Evolutionary conservation across 257 asterid genomes (phyloP).

Genomic region (Handroanthus guayacan): DNA sequence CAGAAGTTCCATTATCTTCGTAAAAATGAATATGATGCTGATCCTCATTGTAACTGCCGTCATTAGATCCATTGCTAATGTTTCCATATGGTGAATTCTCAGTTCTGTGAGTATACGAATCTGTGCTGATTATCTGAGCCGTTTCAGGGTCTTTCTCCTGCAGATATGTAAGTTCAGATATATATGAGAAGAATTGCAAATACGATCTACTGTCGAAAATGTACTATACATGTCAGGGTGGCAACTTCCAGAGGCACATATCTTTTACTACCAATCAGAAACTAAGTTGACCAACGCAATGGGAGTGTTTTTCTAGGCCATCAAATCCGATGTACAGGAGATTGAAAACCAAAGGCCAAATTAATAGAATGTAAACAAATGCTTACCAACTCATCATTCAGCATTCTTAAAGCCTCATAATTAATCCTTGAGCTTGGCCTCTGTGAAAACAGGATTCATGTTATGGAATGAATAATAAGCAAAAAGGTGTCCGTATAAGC

Average conservation of each 20-base stretch:
- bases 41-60: conserved; percentile 36
- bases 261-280: not conserved
- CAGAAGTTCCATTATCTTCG: conserved; percentile 30
- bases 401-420: conserved; percentile 51
- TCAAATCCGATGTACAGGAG: not conserved
- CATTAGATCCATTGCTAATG: conserved; percentile 18
- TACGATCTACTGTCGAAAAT: no score
- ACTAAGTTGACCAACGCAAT: not conserved
- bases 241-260: not conserved
- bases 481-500: not conserved
- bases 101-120: conserved; percentile 18
- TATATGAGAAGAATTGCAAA: not conserved
- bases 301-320: not conserved
- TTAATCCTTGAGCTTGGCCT: conserved; percentile 56
- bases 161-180: not conserved
- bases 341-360: conserved; percentile 6
- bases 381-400: conserved; percentile 52
- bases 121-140: conserved; percentile 15
- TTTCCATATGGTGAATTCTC: conserved; percentile 17
- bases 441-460: conserved; percentile 43
- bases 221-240: not conserved
- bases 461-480: conserved; percentile 9
- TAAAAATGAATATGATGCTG: conserved; percentile 22
- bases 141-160: conserved; percentile 42
- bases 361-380: conserved; percentile 7